These are phyloP conservation scores for Pulveroboletus ravenelii DNA, from an alignment of 768 basidiomycete species.

Conservation along the genomic window DNA sequence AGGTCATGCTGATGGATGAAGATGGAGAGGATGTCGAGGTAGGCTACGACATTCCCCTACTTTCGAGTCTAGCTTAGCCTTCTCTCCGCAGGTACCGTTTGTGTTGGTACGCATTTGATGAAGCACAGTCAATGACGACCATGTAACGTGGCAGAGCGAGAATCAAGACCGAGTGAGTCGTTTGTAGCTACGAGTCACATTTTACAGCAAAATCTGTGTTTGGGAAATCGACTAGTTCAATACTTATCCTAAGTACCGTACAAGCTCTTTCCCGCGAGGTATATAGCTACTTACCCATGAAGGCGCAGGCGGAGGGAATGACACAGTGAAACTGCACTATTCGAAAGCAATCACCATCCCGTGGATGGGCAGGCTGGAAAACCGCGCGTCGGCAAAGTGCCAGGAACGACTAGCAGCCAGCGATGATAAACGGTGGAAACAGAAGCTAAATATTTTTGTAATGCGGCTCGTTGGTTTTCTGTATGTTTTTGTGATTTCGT, in stretches of 20 bases:
- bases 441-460: slow-evolving; percentile 47
- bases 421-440: slow-evolving; percentile 29
- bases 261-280: slow-evolving; percentile 9
- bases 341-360: slow-evolving; percentile 21
- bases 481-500: slow-evolving; percentile 36
- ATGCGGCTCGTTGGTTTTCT: slow-evolving; percentile 32
- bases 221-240: slow-evolving; percentile 1
- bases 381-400: slow-evolving; percentile 5
- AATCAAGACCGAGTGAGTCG: neutral
- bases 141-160: slow-evolving; percentile 11
- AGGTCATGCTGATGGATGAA: slow-evolving; percentile 92
- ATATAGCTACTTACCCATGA: slow-evolving; percentile 46
- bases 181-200: neutral
- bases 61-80: neutral
- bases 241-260: slow-evolving; percentile 20
- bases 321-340: slow-evolving; percentile 22
- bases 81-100: slow-evolving; percentile 63
- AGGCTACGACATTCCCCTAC: slow-evolving; percentile 7
- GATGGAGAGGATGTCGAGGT: slow-evolving; percentile 95
- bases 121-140: neutral
- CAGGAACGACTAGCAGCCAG: slow-evolving; percentile 16
- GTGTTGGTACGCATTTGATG: slow-evolving; percentile 64
- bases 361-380: neutral
- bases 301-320: slow-evolving; percentile 18
- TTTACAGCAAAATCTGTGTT: neutral